phyloP scores from a whole-genome alignment of 2,329 filamentous ascomycete genomes.

The Ustulina deusta region DNA sequence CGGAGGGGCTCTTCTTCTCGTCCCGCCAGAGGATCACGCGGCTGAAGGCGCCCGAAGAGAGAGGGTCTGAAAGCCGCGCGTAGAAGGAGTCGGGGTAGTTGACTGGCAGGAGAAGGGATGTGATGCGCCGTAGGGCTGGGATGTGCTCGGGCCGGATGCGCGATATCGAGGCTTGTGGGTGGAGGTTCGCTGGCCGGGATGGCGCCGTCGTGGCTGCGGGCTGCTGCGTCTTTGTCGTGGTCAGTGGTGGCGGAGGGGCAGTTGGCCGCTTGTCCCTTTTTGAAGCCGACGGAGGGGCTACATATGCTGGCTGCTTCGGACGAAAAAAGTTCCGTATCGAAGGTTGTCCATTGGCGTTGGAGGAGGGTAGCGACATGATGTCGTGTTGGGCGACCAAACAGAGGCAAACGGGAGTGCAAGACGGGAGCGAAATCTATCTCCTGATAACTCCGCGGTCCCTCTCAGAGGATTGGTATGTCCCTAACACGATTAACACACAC shows the following conservation, averaged over 20 bases:
- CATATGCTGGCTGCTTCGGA: constrained; percentile 60
- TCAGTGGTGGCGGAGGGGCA: constrained; percentile 37
- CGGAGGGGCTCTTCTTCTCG: constrained; percentile 53
- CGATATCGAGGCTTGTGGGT: constrained; percentile 64
- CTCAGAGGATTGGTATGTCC: neutral
- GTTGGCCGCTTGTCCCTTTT: constrained; percentile 21
- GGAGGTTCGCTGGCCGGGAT: constrained; percentile 52
- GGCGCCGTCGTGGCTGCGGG: constrained; percentile 30
- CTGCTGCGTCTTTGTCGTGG: constrained; percentile 38
- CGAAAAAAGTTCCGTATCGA: constrained; percentile 75
- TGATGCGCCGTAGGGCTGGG: constrained; percentile 71
- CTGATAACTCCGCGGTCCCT: no score
- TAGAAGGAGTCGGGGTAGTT: constrained; percentile 75
- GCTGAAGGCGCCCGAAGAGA: constrained; percentile 65
- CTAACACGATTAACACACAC: neutral
- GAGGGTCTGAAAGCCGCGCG: constrained; percentile 63
- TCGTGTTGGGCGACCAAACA: neutral
- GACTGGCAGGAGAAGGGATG: constrained; percentile 72
- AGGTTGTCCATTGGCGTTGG: constrained; percentile 56
- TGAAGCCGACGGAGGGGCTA: constrained; percentile 53
- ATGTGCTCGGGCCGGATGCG: constrained; percentile 64
- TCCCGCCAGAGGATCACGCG: constrained; percentile 71
- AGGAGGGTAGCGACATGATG: constrained; percentile 55
- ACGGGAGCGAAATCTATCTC: neutral
- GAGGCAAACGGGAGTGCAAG: constrained; percentile 1